phyloP scores from a whole-genome alignment of 805 yeast genomes.

The Schizosaccharomyces japonicus region DNA sequence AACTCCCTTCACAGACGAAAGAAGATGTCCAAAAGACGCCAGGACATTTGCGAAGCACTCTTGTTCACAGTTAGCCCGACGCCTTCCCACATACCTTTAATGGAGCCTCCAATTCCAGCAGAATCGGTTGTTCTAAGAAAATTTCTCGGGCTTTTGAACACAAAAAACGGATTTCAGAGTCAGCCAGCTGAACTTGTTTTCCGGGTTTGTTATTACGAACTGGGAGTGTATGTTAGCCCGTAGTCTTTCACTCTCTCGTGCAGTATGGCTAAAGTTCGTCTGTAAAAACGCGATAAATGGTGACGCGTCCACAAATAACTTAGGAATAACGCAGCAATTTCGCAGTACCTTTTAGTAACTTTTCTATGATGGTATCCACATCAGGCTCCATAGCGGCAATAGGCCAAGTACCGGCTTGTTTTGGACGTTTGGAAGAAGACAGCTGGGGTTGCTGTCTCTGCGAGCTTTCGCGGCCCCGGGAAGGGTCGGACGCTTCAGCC shows the following conservation, averaged over 20 bases:
- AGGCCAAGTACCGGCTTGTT: too few species aligned
- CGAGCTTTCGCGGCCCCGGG: too few species aligned
- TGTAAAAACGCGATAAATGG: too few species aligned
- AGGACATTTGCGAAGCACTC: too few species aligned
- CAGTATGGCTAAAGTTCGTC: neutral
- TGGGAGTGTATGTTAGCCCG: constrained; percentile 6
- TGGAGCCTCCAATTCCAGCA: constrained; percentile 90
- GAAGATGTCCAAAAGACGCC: too few species aligned
- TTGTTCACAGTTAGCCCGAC: neutral
- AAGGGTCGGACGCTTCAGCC: too few species aligned
- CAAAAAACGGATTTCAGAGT: constrained; percentile 77
- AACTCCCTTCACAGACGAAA: too few species aligned
- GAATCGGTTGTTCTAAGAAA: constrained; percentile 88
- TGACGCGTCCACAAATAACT: too few species aligned
- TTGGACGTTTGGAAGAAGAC: too few species aligned
- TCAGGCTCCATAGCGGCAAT: neutral
- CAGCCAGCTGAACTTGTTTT: constrained; percentile 78
- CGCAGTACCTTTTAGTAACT: constrained; percentile 1
- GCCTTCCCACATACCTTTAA: constrained; percentile 60
- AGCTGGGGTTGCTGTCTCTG: too few species aligned
- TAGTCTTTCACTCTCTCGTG: neutral
- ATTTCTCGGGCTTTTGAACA: constrained; percentile 96
- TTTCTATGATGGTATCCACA: neutral
- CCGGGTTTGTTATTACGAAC: constrained; percentile 98
- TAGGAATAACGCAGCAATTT: too few species aligned